Percentiles rank a stretch among this genome's conserved stretches.
phyloP scores from a whole-genome alignment of 192 early-diverging fungal species.

The Coemansia sp. region DNA sequence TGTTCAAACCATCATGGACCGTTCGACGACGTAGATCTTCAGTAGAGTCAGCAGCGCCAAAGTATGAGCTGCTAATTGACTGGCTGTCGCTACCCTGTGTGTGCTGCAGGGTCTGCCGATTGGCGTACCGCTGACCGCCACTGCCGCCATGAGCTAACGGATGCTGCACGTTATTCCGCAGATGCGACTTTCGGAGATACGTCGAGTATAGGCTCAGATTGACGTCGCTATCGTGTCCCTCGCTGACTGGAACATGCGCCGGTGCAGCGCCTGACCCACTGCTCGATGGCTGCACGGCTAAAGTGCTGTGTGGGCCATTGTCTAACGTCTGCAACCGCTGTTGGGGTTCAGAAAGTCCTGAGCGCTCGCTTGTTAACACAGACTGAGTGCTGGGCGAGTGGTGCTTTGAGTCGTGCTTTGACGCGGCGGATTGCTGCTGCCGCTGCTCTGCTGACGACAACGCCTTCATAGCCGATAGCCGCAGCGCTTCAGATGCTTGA shows the following conservation, averaged over 20 bases:
- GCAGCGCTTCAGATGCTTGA: neutral
- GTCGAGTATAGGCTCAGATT: slow-evolving; percentile 40
- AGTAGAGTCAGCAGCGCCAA: neutral
- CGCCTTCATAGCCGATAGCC: slow-evolving; percentile 6
- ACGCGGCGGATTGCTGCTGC: neutral
- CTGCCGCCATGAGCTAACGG: slow-evolving; percentile 2
- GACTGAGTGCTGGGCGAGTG: neutral
- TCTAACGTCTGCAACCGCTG: neutral
- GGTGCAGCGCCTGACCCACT: neutral
- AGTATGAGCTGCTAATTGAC: neutral
- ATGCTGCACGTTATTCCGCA: slow-evolving; percentile 42
- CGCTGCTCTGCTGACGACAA: slow-evolving; percentile 5
- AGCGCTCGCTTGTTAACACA: neutral
- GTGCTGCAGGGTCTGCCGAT: slow-evolving; percentile 16
- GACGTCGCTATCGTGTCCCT: slow-evolving; percentile 8
- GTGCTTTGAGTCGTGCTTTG: neutral
- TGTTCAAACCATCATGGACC: neutral
- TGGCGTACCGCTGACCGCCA: slow-evolving; percentile 16
- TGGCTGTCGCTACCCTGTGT: neutral
- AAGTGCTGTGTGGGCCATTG: neutral
- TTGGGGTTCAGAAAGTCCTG: neutral
- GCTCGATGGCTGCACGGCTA: slow-evolving; percentile 2
- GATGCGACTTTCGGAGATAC: slow-evolving; percentile 51
- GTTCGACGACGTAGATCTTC: neutral
- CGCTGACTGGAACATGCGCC: neutral